These are phyloP conservation scores for Diplodia seriata DNA, from an alignment of 2,329 filamentous ascomycete genomes.

Conservation along the genomic window DNA sequence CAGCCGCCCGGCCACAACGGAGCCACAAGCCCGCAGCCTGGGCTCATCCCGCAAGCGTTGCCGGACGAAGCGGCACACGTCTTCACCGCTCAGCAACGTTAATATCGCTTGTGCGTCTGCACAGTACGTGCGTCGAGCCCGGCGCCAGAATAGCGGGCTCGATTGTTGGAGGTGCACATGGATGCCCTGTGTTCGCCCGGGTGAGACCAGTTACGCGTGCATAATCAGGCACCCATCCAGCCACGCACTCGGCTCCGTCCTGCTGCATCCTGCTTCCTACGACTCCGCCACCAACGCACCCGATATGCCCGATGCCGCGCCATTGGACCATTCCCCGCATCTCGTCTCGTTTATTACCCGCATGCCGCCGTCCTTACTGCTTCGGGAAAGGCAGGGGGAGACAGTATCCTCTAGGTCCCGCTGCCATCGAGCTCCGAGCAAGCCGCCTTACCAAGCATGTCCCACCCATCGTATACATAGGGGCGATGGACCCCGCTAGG, in stretches of 20 bases:
- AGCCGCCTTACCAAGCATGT: not conserved
- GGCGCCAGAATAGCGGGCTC: too few relatives aligned
- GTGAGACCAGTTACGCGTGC: not conserved
- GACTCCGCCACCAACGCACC: not conserved
- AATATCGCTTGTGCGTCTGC: too few relatives aligned
- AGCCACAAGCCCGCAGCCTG: too few relatives aligned
- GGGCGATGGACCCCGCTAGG: not conserved
- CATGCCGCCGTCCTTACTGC: not conserved
- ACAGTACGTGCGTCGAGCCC: too few relatives aligned
- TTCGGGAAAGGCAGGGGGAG: not conserved
- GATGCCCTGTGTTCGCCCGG: not conserved
- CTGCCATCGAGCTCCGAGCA: not conserved
- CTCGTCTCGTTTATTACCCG: not conserved
- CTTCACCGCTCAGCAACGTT: not conserved
- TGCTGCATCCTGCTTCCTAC: too few relatives aligned
- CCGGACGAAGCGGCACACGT: not conserved
- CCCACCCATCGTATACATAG: not conserved
- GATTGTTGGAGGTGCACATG: not conserved
- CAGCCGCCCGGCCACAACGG: not conserved
- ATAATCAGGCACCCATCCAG: not conserved
- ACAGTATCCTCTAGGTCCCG: too few relatives aligned
- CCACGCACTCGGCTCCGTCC: not conserved
- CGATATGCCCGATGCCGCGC: not conserved
- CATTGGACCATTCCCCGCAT: not conserved
- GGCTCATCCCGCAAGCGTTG: not conserved